Evolutionary conservation across 805 yeast genomes (phyloP), one percentile per base, ranked within the genome.

Genomic region (Pichia sporocuriosa): DNA sequence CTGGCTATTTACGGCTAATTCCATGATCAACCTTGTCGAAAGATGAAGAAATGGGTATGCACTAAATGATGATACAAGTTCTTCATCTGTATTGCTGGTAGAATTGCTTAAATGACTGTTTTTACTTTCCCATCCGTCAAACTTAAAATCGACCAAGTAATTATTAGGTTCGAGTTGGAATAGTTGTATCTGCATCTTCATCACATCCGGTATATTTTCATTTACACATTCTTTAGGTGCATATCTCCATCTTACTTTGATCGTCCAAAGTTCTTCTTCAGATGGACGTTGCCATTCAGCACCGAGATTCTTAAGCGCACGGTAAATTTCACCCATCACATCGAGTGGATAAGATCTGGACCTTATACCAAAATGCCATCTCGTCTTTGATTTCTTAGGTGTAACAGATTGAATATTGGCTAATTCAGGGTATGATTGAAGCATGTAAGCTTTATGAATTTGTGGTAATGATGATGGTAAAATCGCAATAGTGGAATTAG

Each of bases 331-430:
- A 22, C 97, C 96, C 97, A 93, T 93, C 4, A 93, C 98, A 62
- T 93, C 98, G 53, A 93, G 70, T 26, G 98, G 97, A 59, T 93
- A 93, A 1, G 96, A 86, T 55, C 97, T 73, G 8, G 96, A 87
- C 58, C 98, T 73, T 46, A 93, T 93, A 50, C 98, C 98, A 58
- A 93, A 93, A 68, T 93, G 98, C 98, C 98, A 93, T 63, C 95
- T 79, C 6, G 96, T 86, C 63, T 88, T 90, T 47, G 90, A 84
- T 61, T 86, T 87, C 61, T 90, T 88, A 35, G 83, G 72, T 0
- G 75, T 63, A 39, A 79, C 72, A 7, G 77, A 65, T 32, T 67
- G 67, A n/a, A 64, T 53, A 17, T 62, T 47, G 13, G 61, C 59
- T 17, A 61, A 35, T 39, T 56, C 59, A 5, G 65, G 63, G 24